A percentile compares a stretch with the other conserved stretches of the same genome.
phyloP scores from a whole-genome alignment of 208 protist genomes.

The Leishmania gerbilli region DNA sequence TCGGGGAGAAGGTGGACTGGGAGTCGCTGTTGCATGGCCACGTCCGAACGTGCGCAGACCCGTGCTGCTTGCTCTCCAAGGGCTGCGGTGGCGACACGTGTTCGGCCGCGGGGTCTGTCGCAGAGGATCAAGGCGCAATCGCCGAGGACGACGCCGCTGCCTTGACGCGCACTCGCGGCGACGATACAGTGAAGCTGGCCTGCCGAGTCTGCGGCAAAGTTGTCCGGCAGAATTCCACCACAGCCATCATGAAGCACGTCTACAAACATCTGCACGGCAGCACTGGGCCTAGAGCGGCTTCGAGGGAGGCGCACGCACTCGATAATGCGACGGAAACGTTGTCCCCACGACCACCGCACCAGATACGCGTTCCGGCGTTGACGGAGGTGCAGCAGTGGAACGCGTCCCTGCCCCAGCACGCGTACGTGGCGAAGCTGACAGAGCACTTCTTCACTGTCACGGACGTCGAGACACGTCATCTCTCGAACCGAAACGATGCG shows the following conservation, averaged over 20 bases:
- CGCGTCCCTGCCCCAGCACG: conserved; percentile 38
- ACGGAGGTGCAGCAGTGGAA: conserved; percentile 52
- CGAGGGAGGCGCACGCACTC: neutral
- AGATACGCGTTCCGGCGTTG: conserved; percentile 19
- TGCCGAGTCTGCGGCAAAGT: conserved; percentile 61
- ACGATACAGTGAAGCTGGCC: conserved; percentile 33
- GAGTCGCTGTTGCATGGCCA: conserved; percentile 45
- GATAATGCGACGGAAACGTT: neutral
- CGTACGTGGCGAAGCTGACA: conserved; percentile 36
- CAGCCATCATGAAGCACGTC: conserved; percentile 50
- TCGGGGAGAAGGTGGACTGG: conserved; percentile 60
- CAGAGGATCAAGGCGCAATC: neutral
- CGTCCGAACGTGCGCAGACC: conserved; percentile 37
- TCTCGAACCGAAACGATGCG: conserved; percentile 14
- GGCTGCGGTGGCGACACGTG: neutral
- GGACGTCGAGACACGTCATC: conserved; percentile 11
- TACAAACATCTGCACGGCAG: conserved; percentile 33
- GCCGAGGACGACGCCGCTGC: neutral
- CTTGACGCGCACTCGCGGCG: conserved; percentile 3
- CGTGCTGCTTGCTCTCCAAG: neutral
- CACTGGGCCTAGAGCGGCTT: neutral
- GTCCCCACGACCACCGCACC: neutral
- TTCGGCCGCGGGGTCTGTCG: too few relatives aligned
- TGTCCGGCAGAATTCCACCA: conserved; percentile 36
- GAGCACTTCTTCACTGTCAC: conserved; percentile 30